Conservation (phyloP, 768 basidiomycete genomes). For the Hirschioporus abietinus region DNA sequence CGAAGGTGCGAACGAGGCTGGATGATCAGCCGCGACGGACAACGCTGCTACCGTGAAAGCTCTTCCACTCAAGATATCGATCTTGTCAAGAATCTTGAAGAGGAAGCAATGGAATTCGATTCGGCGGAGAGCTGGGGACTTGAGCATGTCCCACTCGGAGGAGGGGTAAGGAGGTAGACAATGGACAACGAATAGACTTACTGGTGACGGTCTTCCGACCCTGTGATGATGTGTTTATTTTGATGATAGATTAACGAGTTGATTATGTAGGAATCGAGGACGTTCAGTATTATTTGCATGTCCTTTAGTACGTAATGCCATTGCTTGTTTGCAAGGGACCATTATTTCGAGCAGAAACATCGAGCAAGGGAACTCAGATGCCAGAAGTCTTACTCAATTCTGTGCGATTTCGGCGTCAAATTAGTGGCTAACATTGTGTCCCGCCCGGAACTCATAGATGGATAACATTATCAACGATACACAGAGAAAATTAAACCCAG, state of each 20-base stretch:
- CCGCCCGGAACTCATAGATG: no score
- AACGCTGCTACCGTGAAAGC: neutral
- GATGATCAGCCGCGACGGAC: constrained; percentile 6
- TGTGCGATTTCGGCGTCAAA: no score
- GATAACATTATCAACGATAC: no score
- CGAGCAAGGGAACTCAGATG: no score
- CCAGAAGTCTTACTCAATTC: no score
- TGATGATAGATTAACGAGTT: neutral
- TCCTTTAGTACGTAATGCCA: neutral
- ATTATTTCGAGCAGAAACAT: no score
- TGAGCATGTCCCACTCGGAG: neutral
- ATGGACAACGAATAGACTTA: neutral
- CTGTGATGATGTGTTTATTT: neutral
- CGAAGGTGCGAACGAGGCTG: constrained; percentile 41
- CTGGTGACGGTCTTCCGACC: neutral
- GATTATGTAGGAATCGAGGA: neutral
- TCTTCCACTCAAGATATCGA: neutral
- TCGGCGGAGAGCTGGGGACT: neutral
- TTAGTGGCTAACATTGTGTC: no score
- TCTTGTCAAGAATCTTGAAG: neutral
- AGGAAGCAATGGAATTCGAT: neutral
- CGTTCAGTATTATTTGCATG: neutral
- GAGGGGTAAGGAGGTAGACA: neutral
- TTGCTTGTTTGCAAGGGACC: neutral
- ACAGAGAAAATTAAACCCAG: no score